Evolutionary conservation across 2,329 filamentous ascomycete genomes (phyloP).

Genomic region (Ceratocystis eucalypticola): DNA sequence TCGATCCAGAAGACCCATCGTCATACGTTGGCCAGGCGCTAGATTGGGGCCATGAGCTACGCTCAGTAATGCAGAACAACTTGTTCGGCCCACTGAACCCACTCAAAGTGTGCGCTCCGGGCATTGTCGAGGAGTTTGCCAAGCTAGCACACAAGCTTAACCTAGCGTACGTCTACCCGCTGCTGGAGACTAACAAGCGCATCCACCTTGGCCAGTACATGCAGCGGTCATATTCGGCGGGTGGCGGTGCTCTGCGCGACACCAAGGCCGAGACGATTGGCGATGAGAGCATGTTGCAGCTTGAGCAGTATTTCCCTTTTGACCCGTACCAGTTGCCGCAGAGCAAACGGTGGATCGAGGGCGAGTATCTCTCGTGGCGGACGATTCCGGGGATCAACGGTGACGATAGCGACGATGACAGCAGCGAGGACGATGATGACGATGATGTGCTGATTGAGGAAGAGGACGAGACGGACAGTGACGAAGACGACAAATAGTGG

Average conservation of each 20-base stretch:
- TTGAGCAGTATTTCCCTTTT: constrained; percentile 94
- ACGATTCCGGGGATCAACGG: constrained; percentile 56
- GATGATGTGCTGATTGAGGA: constrained; percentile 33
- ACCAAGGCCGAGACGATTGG: constrained; percentile 16
- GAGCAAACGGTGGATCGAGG: constrained; percentile 77
- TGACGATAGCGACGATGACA: constrained; percentile 41
- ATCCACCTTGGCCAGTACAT: constrained; percentile 63
- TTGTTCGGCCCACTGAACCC: constrained; percentile 87
- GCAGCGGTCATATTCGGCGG: constrained; percentile 38
- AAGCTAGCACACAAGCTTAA: constrained; percentile 72
- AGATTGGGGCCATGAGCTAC: constrained; percentile 61
- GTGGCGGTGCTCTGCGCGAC: constrained; percentile 29
- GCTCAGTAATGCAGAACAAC: constrained; percentile 59
- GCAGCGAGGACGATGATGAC: constrained; percentile 35
- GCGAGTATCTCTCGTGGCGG: constrained; percentile 71
- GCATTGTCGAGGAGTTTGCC: constrained; percentile 84
- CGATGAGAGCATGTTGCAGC: constrained; percentile 66
- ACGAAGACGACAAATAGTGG: constrained; percentile 31
- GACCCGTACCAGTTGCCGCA: constrained; percentile 85
- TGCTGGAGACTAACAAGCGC: constrained; percentile 86
- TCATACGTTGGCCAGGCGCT: constrained; percentile 58
- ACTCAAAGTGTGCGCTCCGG: constrained; percentile 81
- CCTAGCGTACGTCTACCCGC: constrained; percentile 77
- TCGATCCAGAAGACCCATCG: constrained; percentile 48
- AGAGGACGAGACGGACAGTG: constrained; percentile 38